phyloP scores from a whole-genome alignment of 1,139 yeast genomes.

The Kodamaea plutei region DNA sequence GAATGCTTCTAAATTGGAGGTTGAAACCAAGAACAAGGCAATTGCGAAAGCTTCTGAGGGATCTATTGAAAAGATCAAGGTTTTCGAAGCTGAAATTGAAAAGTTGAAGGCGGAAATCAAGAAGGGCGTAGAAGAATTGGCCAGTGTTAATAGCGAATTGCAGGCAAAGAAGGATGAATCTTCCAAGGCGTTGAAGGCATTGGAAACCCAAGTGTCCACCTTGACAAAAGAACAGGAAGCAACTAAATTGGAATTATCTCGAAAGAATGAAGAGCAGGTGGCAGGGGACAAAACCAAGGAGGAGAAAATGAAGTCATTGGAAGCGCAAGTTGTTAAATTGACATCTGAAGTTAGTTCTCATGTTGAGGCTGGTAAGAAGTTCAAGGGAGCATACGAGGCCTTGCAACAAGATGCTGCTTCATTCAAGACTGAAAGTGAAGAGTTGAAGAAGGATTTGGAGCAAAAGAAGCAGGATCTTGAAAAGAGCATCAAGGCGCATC shows the following conservation, averaged over 20 bases:
- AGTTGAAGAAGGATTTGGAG: slow-evolving; percentile 6
- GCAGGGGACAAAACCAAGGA: slow-evolving; percentile 1
- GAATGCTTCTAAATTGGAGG: too few relatives aligned
- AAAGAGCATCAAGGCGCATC: not conserved
- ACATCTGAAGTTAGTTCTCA: not conserved
- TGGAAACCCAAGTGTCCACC: slow-evolving; percentile 2
- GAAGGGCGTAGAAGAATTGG: not conserved
- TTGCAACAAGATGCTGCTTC: slow-evolving; percentile 4
- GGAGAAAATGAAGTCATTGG: slow-evolving; percentile 4
- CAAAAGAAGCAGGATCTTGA: not conserved
- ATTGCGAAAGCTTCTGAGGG: too few relatives aligned
- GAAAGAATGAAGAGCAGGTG: slow-evolving; percentile 1
- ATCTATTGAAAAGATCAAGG: too few relatives aligned
- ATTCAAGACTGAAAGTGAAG: slow-evolving; percentile 5
- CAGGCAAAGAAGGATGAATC: too few relatives aligned
- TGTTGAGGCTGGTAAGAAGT: not conserved
- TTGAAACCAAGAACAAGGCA: too few relatives aligned
- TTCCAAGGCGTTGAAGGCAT: slow-evolving; percentile 4
- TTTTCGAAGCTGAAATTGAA: slow-evolving; percentile 6
- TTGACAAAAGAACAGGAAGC: not conserved
- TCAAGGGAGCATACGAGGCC: not conserved
- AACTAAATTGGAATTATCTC: slow-evolving; percentile 1
- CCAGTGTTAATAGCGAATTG: too few relatives aligned
- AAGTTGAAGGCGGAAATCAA: slow-evolving; percentile 2
- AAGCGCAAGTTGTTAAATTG: slow-evolving; percentile 1